These are phyloP conservation scores for Colletotrichum tropicale DNA, from an alignment of 2,329 filamentous ascomycete species.

Conservation along the genomic window DNA sequence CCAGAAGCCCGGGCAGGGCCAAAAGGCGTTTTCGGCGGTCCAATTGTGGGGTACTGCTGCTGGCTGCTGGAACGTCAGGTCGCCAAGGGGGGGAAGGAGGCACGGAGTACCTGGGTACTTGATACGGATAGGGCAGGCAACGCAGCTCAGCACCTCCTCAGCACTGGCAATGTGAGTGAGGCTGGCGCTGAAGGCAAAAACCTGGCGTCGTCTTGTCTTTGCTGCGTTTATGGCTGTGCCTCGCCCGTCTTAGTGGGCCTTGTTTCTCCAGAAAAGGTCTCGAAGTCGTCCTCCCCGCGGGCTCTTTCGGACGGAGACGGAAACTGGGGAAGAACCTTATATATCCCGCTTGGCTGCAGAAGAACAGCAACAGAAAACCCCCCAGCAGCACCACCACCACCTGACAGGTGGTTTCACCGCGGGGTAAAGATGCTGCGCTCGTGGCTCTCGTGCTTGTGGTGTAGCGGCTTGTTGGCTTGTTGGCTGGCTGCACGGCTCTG, in stretches of 20 bases:
- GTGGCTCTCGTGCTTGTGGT: background rate
- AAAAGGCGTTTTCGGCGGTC: conserved; percentile 12
- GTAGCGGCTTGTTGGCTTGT: background rate
- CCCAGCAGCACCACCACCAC: background rate
- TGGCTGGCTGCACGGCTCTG: background rate
- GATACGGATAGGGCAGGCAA: background rate
- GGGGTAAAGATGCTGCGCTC: background rate
- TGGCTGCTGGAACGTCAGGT: background rate
- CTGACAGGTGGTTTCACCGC: background rate
- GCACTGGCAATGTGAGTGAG: background rate
- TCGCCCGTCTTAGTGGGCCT: background rate
- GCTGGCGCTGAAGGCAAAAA: background rate
- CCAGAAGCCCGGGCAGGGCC: background rate
- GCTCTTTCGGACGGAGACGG: background rate
- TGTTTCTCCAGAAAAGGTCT: background rate
- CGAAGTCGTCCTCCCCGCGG: background rate
- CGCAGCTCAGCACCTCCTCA: background rate
- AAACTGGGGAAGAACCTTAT: background rate
- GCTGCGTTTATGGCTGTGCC: background rate
- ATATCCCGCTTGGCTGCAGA: background rate
- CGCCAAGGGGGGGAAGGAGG: background rate
- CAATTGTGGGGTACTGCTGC: conserved; percentile 13
- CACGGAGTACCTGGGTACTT: background rate
- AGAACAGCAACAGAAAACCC: background rate
- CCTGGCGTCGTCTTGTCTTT: background rate